A percentile compares a stretch with the other conserved stretches of the same genome.
Conservation (phyloP, 352 stramenopile genomes). For the Phytophthora litchii region DNA sequence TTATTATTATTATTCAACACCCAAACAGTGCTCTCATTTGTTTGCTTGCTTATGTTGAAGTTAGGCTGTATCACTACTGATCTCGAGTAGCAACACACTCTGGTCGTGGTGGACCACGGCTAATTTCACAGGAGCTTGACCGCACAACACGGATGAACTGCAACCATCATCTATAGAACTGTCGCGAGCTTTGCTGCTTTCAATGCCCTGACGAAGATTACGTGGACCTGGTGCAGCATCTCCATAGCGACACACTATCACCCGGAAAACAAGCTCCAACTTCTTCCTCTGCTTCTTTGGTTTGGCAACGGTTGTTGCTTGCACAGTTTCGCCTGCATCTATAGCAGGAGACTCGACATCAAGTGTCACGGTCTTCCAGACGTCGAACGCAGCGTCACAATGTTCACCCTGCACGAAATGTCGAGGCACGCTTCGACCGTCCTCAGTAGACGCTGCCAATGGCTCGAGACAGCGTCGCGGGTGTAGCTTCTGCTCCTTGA, state of each 20-base stretch:
- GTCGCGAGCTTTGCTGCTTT: conserved; percentile 7
- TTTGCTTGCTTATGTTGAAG: conserved; percentile 15
- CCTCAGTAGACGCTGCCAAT: conserved; percentile 1
- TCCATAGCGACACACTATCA: conserved; percentile 53
- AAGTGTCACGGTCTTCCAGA: conserved; percentile 52
- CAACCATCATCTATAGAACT: not conserved
- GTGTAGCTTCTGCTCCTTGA: conserved; percentile 75
- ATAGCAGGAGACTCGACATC: not conserved
- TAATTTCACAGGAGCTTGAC: conserved; percentile 57
- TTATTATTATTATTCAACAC: conserved; percentile 54
- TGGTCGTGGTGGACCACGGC: conserved; percentile 61
- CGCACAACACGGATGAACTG: conserved; percentile 3
- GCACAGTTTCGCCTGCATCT: not conserved
- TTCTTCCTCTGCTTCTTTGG: conserved; percentile 44
- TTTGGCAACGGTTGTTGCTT: conserved; percentile 14
- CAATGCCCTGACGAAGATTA: conserved; percentile 24
- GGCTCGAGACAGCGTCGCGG: conserved; percentile 48
- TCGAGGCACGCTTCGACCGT: conserved; percentile 24
- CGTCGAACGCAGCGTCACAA: conserved; percentile 54
- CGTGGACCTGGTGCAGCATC: conserved; percentile 39
- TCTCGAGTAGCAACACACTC: conserved; percentile 71
- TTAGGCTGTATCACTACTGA: conserved; percentile 24
- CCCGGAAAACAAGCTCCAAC: conserved; percentile 58
- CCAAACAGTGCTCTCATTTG: conserved; percentile 24
- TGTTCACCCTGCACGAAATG: conserved; percentile 19